phyloP scores from a whole-genome alignment of 345 rosid genomes.

The Lepidium africanum region DNA sequence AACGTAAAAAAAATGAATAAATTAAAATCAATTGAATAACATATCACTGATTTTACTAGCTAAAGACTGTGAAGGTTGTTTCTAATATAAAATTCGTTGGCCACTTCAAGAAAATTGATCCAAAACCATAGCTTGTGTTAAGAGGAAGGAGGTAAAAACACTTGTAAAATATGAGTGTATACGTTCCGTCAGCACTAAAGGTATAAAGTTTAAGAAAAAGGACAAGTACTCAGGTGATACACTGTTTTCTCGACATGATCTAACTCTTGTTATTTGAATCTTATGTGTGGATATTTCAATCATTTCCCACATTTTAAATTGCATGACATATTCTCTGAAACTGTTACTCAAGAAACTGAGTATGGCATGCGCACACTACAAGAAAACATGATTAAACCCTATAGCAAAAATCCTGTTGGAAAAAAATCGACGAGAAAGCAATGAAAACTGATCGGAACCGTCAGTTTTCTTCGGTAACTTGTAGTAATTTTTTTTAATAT shows the following conservation, averaged over 20 bases:
- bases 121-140: not conserved
- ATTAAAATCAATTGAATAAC: not conserved
- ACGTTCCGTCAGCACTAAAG: not conserved
- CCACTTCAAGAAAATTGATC: not conserved
- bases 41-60: not conserved
- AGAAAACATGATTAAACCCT: too few relatives aligned
- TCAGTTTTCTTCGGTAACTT: too few relatives aligned
- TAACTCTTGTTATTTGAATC: not conserved
- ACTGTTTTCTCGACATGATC: not conserved
- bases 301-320: too few relatives aligned
- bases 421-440: too few relatives aligned
- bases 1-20: conserved; percentile 2
- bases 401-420: too few relatives aligned
- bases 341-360: too few relatives aligned
- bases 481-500: too few relatives aligned
- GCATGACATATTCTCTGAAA: too few relatives aligned
- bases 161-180: not conserved
- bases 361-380: too few relatives aligned
- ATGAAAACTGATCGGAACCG: too few relatives aligned
- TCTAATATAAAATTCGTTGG: not conserved
- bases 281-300: too few relatives aligned
- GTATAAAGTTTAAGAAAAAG: not conserved
- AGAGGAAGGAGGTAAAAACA: not conserved
- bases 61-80: not conserved
- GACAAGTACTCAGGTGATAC: not conserved